A percentile compares a stretch with the other conserved stretches of the same genome.
phyloP scores from a whole-genome alignment of 73 alveolate genomes.

The Symbiodinium natans region DNA sequence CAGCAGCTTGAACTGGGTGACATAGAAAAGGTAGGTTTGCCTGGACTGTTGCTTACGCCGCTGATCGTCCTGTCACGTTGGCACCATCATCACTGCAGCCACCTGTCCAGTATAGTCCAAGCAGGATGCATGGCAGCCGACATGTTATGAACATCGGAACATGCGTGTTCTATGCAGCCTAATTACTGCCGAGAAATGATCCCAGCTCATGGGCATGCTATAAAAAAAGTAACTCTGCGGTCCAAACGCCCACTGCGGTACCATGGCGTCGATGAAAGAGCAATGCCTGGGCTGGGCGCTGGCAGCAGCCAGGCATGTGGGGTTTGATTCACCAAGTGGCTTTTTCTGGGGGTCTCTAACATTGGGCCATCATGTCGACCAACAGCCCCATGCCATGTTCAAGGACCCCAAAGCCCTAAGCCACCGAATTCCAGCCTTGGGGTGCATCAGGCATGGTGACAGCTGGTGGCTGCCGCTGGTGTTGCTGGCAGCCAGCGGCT shows the following conservation, averaged over 20 bases:
- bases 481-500: constrained; percentile 21
- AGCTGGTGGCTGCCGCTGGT: constrained; percentile 89
- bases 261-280: constrained; percentile 62
- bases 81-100: neutral
- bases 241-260: too few species aligned
- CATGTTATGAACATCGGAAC: too few species aligned
- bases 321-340: too few species aligned
- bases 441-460: constrained; percentile 44
- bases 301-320: constrained; percentile 10
- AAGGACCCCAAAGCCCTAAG: too few species aligned
- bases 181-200: too few species aligned
- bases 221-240: too few species aligned
- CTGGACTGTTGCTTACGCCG: neutral
- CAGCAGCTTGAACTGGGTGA: neutral
- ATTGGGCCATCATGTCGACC: too few species aligned
- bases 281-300: constrained; percentile 23
- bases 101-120: neutral
- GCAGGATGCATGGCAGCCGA: neutral
- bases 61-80: neutral
- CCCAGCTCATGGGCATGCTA: too few species aligned
- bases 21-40: neutral
- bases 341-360: too few species aligned
- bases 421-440: too few species aligned
- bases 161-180: too few species aligned
- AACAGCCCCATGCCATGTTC: too few species aligned